Percentiles rank a stretch among this genome's conserved stretches.
Evolutionary conservation across 805 yeast species (phyloP).

Genomic region (Metschnikowia noctiluminum): DNA sequence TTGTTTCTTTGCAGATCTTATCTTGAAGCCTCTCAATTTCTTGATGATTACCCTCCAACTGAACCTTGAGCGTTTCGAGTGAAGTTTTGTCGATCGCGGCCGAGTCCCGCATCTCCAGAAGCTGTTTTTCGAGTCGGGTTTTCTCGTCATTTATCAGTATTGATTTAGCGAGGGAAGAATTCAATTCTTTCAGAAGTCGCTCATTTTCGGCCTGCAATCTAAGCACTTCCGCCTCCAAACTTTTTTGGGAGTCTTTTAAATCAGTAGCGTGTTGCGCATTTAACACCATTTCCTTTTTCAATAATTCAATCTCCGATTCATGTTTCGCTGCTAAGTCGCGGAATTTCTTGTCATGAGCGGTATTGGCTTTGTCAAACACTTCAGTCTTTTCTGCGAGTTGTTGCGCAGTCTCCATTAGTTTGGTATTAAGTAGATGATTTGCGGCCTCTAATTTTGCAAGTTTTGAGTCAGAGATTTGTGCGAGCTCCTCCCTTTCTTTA

Average conservation of each 20-base stretch:
- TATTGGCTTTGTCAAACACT: background rate
- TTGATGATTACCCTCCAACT: background rate
- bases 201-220: background rate
- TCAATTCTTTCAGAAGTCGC: background rate
- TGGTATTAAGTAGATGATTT: background rate
- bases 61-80: background rate
- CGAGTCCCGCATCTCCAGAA: background rate
- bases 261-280: background rate
- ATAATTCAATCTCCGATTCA: background rate
- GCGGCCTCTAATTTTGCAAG: background rate
- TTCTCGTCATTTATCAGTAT: background rate
- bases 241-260: background rate
- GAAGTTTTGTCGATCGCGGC: background rate
- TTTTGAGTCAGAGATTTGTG: background rate
- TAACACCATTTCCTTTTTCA: background rate
- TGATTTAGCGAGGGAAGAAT: background rate
- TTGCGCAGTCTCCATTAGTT: background rate
- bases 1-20: background rate
- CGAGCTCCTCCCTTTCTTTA: background rate
- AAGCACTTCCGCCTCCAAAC: background rate
- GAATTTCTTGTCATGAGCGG: background rate
- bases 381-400: background rate
- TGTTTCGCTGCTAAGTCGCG: background rate
- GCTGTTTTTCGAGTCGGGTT: background rate
- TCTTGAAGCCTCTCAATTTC: background rate